Percentiles rank a stretch among this genome's conserved stretches.
phyloP scores from a whole-genome alignment of 2,329 filamentous ascomycete species.

The Cladosporium oxysporum region DNA sequence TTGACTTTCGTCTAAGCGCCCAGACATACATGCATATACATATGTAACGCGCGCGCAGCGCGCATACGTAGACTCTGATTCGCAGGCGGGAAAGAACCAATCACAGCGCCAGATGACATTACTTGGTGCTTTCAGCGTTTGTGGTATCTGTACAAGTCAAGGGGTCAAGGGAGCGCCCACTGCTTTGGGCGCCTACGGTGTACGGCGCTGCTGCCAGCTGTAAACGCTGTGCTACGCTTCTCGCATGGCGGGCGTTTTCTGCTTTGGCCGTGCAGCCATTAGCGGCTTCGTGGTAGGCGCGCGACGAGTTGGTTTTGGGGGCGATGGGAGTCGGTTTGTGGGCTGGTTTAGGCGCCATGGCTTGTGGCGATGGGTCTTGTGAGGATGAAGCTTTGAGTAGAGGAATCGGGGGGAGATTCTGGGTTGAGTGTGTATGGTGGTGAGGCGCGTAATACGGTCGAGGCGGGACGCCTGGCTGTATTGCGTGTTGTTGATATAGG shows the following conservation, averaged over 20 bases:
- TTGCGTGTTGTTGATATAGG: conserved; percentile 3
- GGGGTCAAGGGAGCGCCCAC: neutral
- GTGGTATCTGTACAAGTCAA: neutral
- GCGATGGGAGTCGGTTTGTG: neutral
- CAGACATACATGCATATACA: neutral
- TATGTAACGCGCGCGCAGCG: neutral
- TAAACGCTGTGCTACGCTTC: conserved; percentile 4
- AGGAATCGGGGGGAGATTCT: neutral
- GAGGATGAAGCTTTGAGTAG: neutral
- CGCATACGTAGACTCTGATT: neutral
- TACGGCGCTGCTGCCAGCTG: neutral
- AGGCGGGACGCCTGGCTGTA: neutral
- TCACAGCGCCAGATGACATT: neutral
- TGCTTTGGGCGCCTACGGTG: neutral
- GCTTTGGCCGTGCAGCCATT: neutral
- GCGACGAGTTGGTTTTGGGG: neutral
- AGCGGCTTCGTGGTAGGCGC: neutral
- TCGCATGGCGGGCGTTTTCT: neutral
- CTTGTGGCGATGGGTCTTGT: neutral
- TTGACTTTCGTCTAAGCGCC: neutral
- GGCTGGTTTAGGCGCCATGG: neutral
- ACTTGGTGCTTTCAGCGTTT: neutral
- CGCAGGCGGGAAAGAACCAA: neutral
- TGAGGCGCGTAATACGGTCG: neutral
- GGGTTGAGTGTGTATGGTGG: neutral